Evolutionary conservation across 2,329 filamentous ascomycete species (phyloP), one percentile per base, ranked within the genome.

Genomic region (Phyllosticta capitalensis): DNA sequence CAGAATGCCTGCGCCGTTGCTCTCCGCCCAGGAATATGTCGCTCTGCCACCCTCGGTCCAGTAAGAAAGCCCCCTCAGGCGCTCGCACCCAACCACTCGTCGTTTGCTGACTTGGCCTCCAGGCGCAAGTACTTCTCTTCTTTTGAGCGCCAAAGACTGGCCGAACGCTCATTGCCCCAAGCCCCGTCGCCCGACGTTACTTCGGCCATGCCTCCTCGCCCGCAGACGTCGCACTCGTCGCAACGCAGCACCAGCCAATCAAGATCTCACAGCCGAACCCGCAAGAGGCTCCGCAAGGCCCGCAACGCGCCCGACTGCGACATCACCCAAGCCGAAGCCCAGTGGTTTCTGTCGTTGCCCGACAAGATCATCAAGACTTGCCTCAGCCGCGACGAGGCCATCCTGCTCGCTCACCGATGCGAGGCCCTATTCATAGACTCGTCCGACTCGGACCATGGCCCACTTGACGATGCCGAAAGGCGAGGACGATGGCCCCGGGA

Each of bases 311-410:
- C n/a, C 38, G 63, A 68, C 61, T 69, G 64, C 68, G 67, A 64
- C 67, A 72, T 72, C 63, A 73, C 79, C 58, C 78, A 80, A 59
- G 78, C 79, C 28, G 84, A 89, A 65, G 82, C 82, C 58, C 78
- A 82, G 63, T 90, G 88, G 77, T 91, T 86, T 69, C 77, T 85
- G 57, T 83, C 80, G 21, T 77, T 91, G 50, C 88, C 89, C 20
- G 83, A 88, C 63, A 90, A 90, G 72, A 80, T 90, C 63, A 85
- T 84, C 68, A 82, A 83, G 64, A 83, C 82, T 64, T 83, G 88
- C 63, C 87, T 91, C 70, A 86, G 85, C 22, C 79, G 77, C 54
- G 86, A 91, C 71, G 89, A 94, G 73, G 87, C 87, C 65, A 74
- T 81, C 51, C 72, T 84, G 61, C 76, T 87, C 59, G 81, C 81